Conservation (phyloP, 1,284 basidiomycete genomes). For the Vanrija sp. region DNA sequence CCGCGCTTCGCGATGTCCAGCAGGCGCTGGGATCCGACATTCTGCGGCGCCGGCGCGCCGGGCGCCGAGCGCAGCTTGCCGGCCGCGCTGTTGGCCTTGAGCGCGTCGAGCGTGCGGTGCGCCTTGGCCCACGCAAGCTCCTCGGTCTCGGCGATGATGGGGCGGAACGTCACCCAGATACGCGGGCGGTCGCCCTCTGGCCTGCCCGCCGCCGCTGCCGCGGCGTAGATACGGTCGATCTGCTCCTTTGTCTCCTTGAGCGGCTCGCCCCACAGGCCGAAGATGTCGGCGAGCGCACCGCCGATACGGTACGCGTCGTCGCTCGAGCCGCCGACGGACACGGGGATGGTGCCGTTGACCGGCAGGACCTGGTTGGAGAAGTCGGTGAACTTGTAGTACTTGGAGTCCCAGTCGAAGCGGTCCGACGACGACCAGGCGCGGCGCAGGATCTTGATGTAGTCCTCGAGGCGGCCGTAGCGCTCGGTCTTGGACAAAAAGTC, state of each 20-base stretch:
- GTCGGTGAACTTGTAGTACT: slow-evolving; percentile 34
- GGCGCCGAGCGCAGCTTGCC: too few relatives aligned
- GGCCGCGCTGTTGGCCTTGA: slow-evolving; percentile 8
- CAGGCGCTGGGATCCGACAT: slow-evolving; percentile 32
- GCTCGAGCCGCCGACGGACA: slow-evolving; percentile 33
- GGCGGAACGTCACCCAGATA: slow-evolving; percentile 38
- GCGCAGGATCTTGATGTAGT: slow-evolving; percentile 35
- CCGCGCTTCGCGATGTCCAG: slow-evolving; percentile 32
- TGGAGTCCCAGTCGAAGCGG: slow-evolving; percentile 34
- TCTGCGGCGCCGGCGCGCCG: slow-evolving; percentile 8
- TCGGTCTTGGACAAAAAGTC: slow-evolving; percentile 31
- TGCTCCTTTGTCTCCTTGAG: slow-evolving; percentile 39
- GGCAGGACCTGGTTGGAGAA: slow-evolving; percentile 29
- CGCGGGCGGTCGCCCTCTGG: slow-evolving; percentile 23
- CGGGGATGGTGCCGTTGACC: slow-evolving; percentile 19
- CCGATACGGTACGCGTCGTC: slow-evolving; percentile 34
- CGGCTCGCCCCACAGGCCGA: slow-evolving; percentile 36
- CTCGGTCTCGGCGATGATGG: slow-evolving; percentile 35
- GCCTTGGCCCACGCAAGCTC: slow-evolving; percentile 37
- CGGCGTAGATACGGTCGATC: slow-evolving; percentile 35
- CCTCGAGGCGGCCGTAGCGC: slow-evolving; percentile 30
- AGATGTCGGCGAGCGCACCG: slow-evolving; percentile 32
- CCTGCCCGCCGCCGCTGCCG: slow-evolving; percentile 28
- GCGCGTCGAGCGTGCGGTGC: slow-evolving; percentile 23
- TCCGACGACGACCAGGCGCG: slow-evolving; percentile 27